Conservation (phyloP, 768 basidiomycete genomes). For the Coprinopsis marcescibilis region DNA sequence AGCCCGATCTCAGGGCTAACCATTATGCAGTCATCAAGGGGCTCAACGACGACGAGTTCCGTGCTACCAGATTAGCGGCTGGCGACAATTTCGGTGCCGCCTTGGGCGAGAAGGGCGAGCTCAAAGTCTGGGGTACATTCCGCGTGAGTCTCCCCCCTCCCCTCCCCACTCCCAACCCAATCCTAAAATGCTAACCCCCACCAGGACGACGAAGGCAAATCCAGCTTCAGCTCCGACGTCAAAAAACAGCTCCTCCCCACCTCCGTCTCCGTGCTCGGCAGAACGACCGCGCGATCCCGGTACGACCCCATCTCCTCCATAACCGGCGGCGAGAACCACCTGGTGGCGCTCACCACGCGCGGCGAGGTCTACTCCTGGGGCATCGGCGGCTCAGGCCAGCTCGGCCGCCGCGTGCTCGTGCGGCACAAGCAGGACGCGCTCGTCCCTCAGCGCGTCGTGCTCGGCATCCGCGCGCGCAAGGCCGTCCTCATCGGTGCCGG, state of each 20-base stretch:
- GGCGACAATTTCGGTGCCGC: conserved; percentile 6
- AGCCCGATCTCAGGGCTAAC: not conserved
- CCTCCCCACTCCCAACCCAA: not conserved
- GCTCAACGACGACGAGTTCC: conserved; percentile 6
- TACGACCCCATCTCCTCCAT: conserved; percentile 1
- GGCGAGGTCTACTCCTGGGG: conserved; percentile 9
- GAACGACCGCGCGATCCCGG: not conserved
- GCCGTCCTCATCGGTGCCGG: conserved; percentile 5
- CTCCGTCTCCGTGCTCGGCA: not conserved
- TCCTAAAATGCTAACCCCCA: not conserved
- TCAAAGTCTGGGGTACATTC: conserved; percentile 8
- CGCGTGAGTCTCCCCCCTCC: not conserved
- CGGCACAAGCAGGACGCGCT: not conserved
- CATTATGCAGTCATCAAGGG: not conserved
- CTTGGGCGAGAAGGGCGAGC: conserved; percentile 1
- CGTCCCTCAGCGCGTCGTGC: not conserved
- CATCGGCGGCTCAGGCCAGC: conserved; percentile 1
- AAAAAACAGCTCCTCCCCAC: not conserved
- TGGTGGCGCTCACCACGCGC: conserved; percentile 1
- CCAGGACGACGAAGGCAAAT: conserved; percentile 3
- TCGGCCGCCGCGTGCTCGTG: not conserved
- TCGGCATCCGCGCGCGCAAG: not conserved
- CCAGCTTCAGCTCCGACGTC: not conserved
- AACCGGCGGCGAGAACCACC: conserved; percentile 4
- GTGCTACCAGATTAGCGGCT: not conserved